A percentile compares a stretch with the other conserved stretches of the same genome.
Conservation (phyloP, 805 yeast species). For the Lachancea lanzarotensis region DNA sequence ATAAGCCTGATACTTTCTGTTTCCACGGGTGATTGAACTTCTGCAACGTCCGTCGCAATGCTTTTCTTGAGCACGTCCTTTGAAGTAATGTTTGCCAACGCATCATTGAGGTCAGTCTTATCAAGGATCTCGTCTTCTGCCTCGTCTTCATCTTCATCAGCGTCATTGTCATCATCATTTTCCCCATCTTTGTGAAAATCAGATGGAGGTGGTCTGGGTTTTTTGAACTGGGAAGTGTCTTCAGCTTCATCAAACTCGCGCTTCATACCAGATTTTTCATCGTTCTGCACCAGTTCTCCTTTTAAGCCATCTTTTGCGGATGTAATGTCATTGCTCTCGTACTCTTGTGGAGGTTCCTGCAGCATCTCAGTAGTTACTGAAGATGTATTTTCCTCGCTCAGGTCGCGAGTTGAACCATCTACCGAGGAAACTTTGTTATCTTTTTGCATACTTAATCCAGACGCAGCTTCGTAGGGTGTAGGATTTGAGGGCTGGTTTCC, state of each 20-base stretch:
- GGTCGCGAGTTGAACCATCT: not conserved
- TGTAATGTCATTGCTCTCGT: too few species aligned
- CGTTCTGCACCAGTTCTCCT: not conserved
- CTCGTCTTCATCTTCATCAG: conserved; percentile 10
- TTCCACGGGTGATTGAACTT: conserved; percentile 20
- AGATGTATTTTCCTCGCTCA: too few species aligned
- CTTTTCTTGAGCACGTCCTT: conserved; percentile 1
- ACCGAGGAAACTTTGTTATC: not conserved
- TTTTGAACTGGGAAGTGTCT: conserved; percentile 5
- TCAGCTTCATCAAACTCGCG: not conserved
- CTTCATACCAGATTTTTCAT: not conserved
- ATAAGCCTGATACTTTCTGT: conserved; percentile 24
- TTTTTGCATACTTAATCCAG: not conserved
- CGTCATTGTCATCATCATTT: conserved; percentile 10
- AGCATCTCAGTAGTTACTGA: too few species aligned
- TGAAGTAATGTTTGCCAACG: conserved; percentile 2
- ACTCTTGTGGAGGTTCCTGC: too few species aligned
- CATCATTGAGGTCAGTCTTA: conserved; percentile 10
- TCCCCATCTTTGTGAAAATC: conserved; percentile 9
- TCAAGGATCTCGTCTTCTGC: conserved; percentile 7
- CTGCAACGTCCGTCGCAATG: not conserved
- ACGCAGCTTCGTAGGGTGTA: too few species aligned
- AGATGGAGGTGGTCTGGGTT: conserved; percentile 6
- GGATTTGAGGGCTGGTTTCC: too few species aligned
- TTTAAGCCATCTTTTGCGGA: too few species aligned